Evolutionary conservation across 2,329 filamentous ascomycete species (phyloP).

Genomic region (Colletotrichum trifolii): DNA sequence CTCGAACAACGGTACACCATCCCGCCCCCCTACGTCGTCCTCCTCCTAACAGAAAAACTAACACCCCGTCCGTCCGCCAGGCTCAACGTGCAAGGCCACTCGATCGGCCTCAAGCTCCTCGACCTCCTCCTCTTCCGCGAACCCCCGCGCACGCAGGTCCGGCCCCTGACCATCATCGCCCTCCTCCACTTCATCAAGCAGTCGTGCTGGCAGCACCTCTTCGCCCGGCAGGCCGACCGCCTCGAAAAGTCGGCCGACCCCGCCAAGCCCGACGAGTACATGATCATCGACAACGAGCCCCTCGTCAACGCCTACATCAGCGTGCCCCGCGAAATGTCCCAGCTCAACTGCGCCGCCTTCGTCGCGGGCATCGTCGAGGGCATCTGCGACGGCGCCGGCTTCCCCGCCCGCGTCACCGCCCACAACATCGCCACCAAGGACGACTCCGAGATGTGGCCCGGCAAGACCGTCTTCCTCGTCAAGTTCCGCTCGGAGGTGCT

Average conservation of each 20-base stretch:
- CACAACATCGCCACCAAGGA: slow-evolving; percentile 75
- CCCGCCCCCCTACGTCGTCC: neutral
- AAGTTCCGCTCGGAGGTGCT: slow-evolving; percentile 92
- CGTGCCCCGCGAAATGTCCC: slow-evolving; percentile 93
- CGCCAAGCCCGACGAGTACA: slow-evolving; percentile 92
- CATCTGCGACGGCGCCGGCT: slow-evolving; percentile 91
- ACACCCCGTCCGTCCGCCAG: slow-evolving; percentile 55
- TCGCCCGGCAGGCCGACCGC: slow-evolving; percentile 88
- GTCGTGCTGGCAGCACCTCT: slow-evolving; percentile 91
- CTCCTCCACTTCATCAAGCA: slow-evolving; percentile 97
- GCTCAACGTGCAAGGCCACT: slow-evolving; percentile 91
- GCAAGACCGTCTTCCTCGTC: slow-evolving; percentile 94
- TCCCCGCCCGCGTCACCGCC: slow-evolving; percentile 88
- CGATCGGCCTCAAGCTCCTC: slow-evolving; percentile 91
- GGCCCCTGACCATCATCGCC: slow-evolving; percentile 88
- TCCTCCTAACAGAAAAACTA: slow-evolving; percentile 22
- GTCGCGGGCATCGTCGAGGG: slow-evolving; percentile 96
- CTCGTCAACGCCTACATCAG: slow-evolving; percentile 94
- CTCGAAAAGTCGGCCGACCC: slow-evolving; percentile 89
- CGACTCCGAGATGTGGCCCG: slow-evolving; percentile 89
- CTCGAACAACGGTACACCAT: slow-evolving; percentile 82
- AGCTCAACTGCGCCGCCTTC: slow-evolving; percentile 95
- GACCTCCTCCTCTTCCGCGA: slow-evolving; percentile 93
- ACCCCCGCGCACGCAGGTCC: slow-evolving; percentile 74
- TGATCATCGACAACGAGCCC: slow-evolving; percentile 99